Evolutionary conservation across 2,329 filamentous ascomycete species (phyloP), one percentile per base, ranked within the genome.

Genomic region (Fusarium heterosporum): DNA sequence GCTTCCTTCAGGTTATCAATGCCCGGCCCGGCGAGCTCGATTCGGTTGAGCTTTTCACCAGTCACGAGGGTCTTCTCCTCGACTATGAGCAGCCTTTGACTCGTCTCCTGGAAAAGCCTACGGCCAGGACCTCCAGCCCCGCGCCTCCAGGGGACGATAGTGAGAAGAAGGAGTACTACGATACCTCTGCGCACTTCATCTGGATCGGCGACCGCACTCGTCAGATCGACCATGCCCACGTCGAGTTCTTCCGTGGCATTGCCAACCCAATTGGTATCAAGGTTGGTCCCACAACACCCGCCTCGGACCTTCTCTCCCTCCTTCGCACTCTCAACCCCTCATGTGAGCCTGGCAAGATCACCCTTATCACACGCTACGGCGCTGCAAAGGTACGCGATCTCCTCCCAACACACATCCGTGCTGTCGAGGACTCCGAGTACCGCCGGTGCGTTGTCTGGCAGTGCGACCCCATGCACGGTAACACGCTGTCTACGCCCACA

Each of bases 381-480:
- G 92, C 92, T 16, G 82, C 82, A 40, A 92, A 91, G 70, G 93
- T 99, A 40, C 83, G 87, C 48, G 79, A 85, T 7, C 87, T 97
- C 65, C 86, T 99, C 1, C 93, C 93, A 0, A 84, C 82, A 10
- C 96, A 98, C 79, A 98, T 99, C 76, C 88, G 91, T 70, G 93
- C 93, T 36, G 95, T 99, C 26, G 91, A 96, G 77, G 85, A 85
- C 72, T 94, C 91, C 57, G 93, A 89, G 78, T 89, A 88, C 78
- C 78, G 78, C 45, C 78, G 83, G 49, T 80, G 79, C 22, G 93
- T 97, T 6, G 93, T 97, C 72, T 98, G 95, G 95, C 96, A 98
- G 81, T 98, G 95, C 80, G 96, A 99, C 79, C 96, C 96, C 22
- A 99, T 99, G 96, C 96, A 99, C 80, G 96, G 96, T 65, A 91